phyloP scores from a whole-genome alignment of 441 rosid species.

The Populus hybrid region DNA sequence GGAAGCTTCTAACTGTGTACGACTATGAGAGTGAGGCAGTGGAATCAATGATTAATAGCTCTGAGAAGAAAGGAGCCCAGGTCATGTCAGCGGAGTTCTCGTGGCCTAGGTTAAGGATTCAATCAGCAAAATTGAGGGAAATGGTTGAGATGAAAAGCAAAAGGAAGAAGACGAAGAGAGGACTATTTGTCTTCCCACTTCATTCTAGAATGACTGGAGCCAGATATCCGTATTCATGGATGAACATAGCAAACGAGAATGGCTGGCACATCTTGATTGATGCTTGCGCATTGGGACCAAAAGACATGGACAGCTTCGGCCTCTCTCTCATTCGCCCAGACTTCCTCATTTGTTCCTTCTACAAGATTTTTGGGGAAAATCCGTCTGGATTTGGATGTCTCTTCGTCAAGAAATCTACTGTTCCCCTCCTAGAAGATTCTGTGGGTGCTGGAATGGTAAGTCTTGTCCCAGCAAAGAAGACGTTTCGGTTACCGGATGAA shows the following conservation, averaged over 20 bases:
- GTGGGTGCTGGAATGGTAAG: constrained; percentile 63
- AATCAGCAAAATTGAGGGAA: constrained; percentile 58
- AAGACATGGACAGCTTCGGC: constrained; percentile 90
- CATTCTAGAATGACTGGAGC: constrained; percentile 89
- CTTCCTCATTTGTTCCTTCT: constrained; percentile 80
- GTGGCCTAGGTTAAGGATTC: constrained; percentile 82
- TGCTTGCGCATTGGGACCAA: constrained; percentile 88
- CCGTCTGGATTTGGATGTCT: constrained; percentile 95
- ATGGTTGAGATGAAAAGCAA: constrained; percentile 51
- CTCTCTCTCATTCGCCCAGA: constrained; percentile 80
- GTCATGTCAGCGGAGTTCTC: constrained; percentile 77
- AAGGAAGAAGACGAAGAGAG: constrained; percentile 52
- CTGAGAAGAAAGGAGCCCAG: constrained; percentile 71
- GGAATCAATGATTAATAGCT: constrained; percentile 52
- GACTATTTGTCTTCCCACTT: constrained; percentile 83
- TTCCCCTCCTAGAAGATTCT: constrained; percentile 51
- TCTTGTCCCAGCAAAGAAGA: constrained; percentile 50
- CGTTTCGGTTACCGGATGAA: constrained; percentile 35
- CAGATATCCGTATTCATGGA: constrained; percentile 84
- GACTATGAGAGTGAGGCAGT: constrained; percentile 89
- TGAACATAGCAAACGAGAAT: constrained; percentile 82
- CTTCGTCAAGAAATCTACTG: constrained; percentile 72
- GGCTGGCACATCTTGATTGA: constrained; percentile 89
- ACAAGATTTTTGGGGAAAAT: constrained; percentile 87
- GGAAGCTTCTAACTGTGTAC: constrained; percentile 71